Evolutionary conservation across 2,329 filamentous ascomycete species (phyloP).

Genomic region (Allantophomopsis lycopodina): DNA sequence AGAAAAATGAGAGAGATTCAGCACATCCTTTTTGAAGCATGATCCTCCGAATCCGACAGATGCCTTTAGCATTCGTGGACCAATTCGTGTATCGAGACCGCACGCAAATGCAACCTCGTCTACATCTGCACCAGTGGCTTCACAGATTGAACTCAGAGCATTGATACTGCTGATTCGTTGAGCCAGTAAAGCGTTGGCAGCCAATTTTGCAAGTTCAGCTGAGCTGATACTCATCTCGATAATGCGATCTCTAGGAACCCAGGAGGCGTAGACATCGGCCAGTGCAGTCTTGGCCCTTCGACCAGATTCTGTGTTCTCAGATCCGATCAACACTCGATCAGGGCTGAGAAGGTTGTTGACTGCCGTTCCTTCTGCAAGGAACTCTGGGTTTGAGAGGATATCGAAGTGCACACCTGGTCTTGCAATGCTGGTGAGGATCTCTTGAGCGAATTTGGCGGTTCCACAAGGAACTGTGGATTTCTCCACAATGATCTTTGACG

Average conservation of each 20-base stretch:
- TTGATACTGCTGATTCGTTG: constrained; percentile 75
- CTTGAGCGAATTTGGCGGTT: constrained; percentile 55
- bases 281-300: constrained; percentile 48
- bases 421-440: constrained; percentile 37
- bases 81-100: constrained; percentile 59
- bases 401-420: constrained; percentile 55
- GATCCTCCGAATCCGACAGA: constrained; percentile 68
- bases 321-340: constrained; percentile 65
- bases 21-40: constrained; percentile 66
- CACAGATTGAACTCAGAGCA: constrained; percentile 67
- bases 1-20: constrained; percentile 60
- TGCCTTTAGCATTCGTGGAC: constrained; percentile 59
- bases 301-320: constrained; percentile 43
- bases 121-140: constrained; percentile 63
- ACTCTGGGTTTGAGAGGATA: constrained; percentile 71
- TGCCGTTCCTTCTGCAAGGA: constrained; percentile 65
- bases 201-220: constrained; percentile 66
- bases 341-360: constrained; percentile 57
- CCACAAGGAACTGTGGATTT: constrained; percentile 71
- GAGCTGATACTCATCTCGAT: constrained; percentile 64
- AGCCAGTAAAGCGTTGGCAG: constrained; percentile 68
- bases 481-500: constrained; percentile 63
- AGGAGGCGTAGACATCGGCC: constrained; percentile 52
- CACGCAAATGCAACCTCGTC: constrained; percentile 55
- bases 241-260: constrained; percentile 55